Evolutionary conservation across 2,329 filamentous ascomycete species (phyloP).

Genomic region (Nemania sp.): DNA sequence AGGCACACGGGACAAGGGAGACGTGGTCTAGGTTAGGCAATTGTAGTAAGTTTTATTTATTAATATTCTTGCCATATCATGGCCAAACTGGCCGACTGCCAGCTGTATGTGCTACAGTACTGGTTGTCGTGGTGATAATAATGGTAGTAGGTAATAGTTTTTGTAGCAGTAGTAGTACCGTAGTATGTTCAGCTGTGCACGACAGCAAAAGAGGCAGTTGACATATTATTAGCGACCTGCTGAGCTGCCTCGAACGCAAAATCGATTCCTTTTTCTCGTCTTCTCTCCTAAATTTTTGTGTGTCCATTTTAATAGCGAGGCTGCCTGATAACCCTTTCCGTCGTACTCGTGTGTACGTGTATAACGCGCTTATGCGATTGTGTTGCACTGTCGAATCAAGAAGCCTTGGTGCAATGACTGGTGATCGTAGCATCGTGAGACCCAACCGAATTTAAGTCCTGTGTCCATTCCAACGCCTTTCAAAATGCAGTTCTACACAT

Average conservation of each 20-base stretch:
- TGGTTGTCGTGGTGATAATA: no score
- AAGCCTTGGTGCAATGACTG: constrained; percentile 21
- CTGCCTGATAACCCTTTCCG: constrained; percentile 12
- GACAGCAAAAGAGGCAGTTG: constrained; percentile 7
- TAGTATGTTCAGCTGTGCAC: not conserved
- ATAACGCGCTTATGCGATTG: constrained; percentile 12
- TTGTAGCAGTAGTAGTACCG: not conserved
- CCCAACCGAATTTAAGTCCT: constrained; percentile 3
- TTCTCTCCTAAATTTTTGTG: constrained; percentile 14
- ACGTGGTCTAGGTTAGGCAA: no score
- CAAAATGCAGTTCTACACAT: constrained; percentile 22
- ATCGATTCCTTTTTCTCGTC: constrained; percentile 7
- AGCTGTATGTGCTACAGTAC: no score
- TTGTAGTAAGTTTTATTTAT: no score
- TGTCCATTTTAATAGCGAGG: constrained; percentile 10
- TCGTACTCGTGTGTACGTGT: constrained; percentile 10
- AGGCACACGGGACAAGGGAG: no score
- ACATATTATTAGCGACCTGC: constrained; percentile 4
- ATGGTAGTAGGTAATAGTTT: not conserved
- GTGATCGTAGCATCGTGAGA: constrained; percentile 22
- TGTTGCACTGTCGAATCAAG: constrained; percentile 14
- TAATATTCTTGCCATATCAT: no score
- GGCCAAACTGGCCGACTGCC: no score
- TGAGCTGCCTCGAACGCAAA: constrained; percentile 6
- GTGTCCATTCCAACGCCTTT: constrained; percentile 24